Evolutionary conservation across 306 rosid species (phyloP).

Genomic region (Vicia villosa): DNA sequence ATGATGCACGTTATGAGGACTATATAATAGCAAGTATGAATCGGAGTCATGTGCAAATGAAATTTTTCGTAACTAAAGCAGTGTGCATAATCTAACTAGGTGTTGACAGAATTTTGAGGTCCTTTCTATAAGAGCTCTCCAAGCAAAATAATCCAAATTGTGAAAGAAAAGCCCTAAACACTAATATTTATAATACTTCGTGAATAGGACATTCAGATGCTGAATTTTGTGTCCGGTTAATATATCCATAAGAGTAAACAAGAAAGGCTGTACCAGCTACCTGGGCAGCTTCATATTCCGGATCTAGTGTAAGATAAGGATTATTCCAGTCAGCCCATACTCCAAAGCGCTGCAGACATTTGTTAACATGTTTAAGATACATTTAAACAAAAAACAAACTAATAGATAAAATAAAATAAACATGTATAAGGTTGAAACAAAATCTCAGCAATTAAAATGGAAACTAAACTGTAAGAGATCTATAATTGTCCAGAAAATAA

Average conservation of each 20-base stretch:
- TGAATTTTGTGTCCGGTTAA: conserved; percentile 25
- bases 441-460: conserved; percentile 6
- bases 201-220: conserved; percentile 29
- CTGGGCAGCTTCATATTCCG: conserved; percentile 99
- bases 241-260: conserved; percentile 32
- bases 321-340: conserved; percentile 99
- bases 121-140: conserved; percentile 21
- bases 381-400: background rate
- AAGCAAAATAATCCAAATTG: conserved; percentile 17
- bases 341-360: conserved; percentile 89
- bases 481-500: background rate
- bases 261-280: conserved; percentile 60
- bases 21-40: conserved; percentile 9
- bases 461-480: conserved; percentile 1
- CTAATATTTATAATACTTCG: conserved; percentile 10
- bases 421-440: background rate
- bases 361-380: conserved; percentile 43
- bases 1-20: conserved; percentile 26
- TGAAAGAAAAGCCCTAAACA: conserved; percentile 11
- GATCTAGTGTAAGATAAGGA: conserved; percentile 90
- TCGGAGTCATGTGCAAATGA: conserved; percentile 16
- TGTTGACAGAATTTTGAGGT: conserved; percentile 28
- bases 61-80: conserved; percentile 26
- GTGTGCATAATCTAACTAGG: conserved; percentile 19
- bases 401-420: background rate